These are phyloP conservation scores for Byssochlamys sp. DNA, from an alignment of 2,329 filamentous ascomycete species.

Conservation along the genomic window DNA sequence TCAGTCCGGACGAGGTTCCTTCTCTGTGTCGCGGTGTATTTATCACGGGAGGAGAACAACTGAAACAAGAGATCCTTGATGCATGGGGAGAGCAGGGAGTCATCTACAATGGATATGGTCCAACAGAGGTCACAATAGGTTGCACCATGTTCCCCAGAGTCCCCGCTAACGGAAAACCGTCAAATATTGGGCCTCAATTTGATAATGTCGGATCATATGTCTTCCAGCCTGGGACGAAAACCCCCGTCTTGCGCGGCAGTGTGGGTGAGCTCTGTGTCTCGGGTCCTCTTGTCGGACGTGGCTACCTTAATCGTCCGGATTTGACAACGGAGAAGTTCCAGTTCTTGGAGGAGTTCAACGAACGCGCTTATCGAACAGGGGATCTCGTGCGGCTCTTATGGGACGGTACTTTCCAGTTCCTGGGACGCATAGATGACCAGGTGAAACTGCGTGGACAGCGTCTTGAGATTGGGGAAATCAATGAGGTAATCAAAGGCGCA, in stretches of 20 bases:
- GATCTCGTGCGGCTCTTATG: slow-evolving; percentile 74
- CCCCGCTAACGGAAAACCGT: slow-evolving; percentile 64
- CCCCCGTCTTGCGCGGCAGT: slow-evolving; percentile 65
- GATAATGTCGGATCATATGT: slow-evolving; percentile 80
- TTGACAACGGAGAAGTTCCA: slow-evolving; percentile 71
- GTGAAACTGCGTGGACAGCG: slow-evolving; percentile 84
- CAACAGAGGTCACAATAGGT: slow-evolving; percentile 86
- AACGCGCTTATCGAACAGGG: slow-evolving; percentile 74
- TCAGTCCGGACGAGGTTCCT: slow-evolving; percentile 72
- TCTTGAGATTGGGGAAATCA: slow-evolving; percentile 84
- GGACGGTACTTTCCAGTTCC: slow-evolving; percentile 75
- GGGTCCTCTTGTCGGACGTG: slow-evolving; percentile 76
- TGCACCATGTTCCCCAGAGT: slow-evolving; percentile 83
- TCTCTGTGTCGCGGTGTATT: slow-evolving; percentile 74
- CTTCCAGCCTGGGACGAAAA: slow-evolving; percentile 57
- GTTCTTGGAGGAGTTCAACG: slow-evolving; percentile 44
- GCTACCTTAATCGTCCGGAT: slow-evolving; percentile 72
- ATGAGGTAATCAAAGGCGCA: slow-evolving; percentile 62
- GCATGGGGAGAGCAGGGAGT: slow-evolving; percentile 69
- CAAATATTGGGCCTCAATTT: slow-evolving; percentile 81
- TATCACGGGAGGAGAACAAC: slow-evolving; percentile 80
- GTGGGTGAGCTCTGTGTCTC: slow-evolving; percentile 84
- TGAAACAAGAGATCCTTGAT: slow-evolving; percentile 82
- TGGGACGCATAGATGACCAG: slow-evolving; percentile 81
- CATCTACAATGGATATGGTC: slow-evolving; percentile 87